Base-by-base conservation (phyloP, 805 yeast species). In the Ogataea thermomethanolica region DNA sequence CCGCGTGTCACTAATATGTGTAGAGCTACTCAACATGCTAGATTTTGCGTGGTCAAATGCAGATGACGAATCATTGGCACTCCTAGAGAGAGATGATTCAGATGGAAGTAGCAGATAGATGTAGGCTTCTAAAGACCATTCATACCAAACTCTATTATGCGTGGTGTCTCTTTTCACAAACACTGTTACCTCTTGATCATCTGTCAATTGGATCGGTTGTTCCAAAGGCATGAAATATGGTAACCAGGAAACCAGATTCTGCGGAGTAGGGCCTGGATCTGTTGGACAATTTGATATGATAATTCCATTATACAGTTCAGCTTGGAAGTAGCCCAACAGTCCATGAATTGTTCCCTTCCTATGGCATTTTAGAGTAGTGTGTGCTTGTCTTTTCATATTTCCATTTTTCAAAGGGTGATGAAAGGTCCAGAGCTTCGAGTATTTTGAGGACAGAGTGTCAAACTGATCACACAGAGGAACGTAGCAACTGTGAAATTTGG, bases 321-420 rank as follows among this genome's bases (percentile, higher is more conserved):
- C 80, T n/a, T 70, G 71, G 54, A 90, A 90, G 54, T 69, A 80
- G 0, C 96, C 96, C 3, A 78, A 66, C 25, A 89, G 58, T 0
- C 91, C 96, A 57, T 87, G 90, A 3, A 86, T 58, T 13, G 71
- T 72, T 2, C 83, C 75, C 38, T 73, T 69, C 24, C 71, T 61
- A 11, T 69, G 66, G 5, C 75, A 66, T 35, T 65, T 64, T 44
- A 81, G 72, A 0, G 54, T 43, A 8, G 50, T 30, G 27, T 56
- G 57, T 3, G 37, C 40, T 35, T 51, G 53, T 25, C 62, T 42
- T 33, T 49, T 54, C 27, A 51, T 52, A 22, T 54, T 55, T 26
- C 39, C 47, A 8, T 39, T 25, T 12, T 25, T 8, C 12, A 33
- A 15, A n/a, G 55, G 55, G 55, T 84, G 88, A 0, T 57, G 43